Evolutionary conservation across 768 basidiomycete genomes (phyloP).

Genomic region (Suillus clintonianus): DNA sequence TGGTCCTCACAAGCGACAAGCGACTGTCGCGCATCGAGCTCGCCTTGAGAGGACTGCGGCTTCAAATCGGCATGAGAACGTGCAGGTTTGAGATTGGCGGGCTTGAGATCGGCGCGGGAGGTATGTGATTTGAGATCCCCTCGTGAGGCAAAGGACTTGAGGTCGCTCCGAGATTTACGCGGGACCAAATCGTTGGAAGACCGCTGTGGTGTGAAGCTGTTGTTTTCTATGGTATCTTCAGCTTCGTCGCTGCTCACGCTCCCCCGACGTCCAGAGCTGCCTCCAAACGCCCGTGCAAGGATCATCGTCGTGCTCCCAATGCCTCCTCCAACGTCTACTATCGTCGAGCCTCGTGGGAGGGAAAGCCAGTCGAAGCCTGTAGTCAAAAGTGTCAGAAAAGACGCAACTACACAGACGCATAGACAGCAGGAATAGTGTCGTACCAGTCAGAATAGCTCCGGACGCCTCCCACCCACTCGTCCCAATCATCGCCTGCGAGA

Average conservation of each 20-base stretch:
- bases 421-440: slow-evolving; percentile 14
- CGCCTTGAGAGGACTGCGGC: background rate
- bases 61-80: background rate
- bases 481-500: slow-evolving; percentile 76
- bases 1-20: background rate
- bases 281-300: slow-evolving; percentile 40
- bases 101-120: background rate
- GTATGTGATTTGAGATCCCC: background rate
- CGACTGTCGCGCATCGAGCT: background rate
- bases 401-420: background rate
- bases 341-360: slow-evolving; percentile 48
- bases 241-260: slow-evolving; percentile 5
- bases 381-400: background rate
- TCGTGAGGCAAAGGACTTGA: slow-evolving; percentile 3
- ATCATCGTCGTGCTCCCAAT: slow-evolving; percentile 55
- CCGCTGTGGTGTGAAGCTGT: background rate
- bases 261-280: slow-evolving; percentile 2
- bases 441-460: slow-evolving; percentile 57
- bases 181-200: background rate
- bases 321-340: slow-evolving; percentile 74
- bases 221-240: background rate
- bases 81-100: background rate
- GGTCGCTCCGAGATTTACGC: background rate
- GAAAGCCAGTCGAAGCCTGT: slow-evolving; percentile 61
- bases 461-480: slow-evolving; percentile 72